A percentile compares a stretch with the other conserved stretches of the same genome.
Evolutionary conservation across 2,329 filamentous ascomycete species (phyloP).

Genomic region (Rasamsonia emersonii): DNA sequence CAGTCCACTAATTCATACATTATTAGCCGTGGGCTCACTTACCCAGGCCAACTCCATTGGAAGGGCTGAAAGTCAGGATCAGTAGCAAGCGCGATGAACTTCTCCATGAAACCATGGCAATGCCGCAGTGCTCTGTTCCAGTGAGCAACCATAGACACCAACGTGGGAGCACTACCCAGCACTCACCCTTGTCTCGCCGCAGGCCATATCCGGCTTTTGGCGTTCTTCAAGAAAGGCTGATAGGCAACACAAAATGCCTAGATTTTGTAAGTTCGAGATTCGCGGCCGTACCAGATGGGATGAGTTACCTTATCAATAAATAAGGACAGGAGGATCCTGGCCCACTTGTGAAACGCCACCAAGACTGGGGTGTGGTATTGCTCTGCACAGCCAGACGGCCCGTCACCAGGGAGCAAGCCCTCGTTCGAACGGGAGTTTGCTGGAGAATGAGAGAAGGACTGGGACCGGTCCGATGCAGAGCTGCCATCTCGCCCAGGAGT

Average conservation of each 20-base stretch:
- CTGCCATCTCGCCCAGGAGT: conserved; percentile 1
- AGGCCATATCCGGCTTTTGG: conserved; percentile 39
- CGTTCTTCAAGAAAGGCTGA: conserved; percentile 41
- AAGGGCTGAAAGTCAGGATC: conserved; percentile 41
- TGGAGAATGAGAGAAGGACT: conserved; percentile 21
- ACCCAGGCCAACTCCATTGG: conserved; percentile 42
- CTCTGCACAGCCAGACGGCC: conserved; percentile 27
- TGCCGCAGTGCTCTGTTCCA: conserved; percentile 33
- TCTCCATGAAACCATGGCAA: conserved; percentile 41
- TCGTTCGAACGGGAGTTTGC: conserved; percentile 17
- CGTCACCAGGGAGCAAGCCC: conserved; percentile 27
- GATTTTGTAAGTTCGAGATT: conserved; percentile 7
- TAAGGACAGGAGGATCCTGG: conserved; percentile 35
- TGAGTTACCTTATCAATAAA: conserved; percentile 34
- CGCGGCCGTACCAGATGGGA: too few species aligned
- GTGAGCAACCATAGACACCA: conserved; percentile 6
- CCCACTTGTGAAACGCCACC: conserved; percentile 40
- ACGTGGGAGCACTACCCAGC: background rate
- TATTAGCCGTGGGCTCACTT: conserved; percentile 7
- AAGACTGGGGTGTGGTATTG: conserved; percentile 37
- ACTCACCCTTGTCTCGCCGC: conserved; percentile 36
- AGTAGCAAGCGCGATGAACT: conserved; percentile 39
- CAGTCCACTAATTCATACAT: too few species aligned
- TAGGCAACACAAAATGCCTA: conserved; percentile 40
- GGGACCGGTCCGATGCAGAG: conserved; percentile 14